Conservation (phyloP, 352 stramenopile genomes). For the Phytophthora podocarpi region DNA sequence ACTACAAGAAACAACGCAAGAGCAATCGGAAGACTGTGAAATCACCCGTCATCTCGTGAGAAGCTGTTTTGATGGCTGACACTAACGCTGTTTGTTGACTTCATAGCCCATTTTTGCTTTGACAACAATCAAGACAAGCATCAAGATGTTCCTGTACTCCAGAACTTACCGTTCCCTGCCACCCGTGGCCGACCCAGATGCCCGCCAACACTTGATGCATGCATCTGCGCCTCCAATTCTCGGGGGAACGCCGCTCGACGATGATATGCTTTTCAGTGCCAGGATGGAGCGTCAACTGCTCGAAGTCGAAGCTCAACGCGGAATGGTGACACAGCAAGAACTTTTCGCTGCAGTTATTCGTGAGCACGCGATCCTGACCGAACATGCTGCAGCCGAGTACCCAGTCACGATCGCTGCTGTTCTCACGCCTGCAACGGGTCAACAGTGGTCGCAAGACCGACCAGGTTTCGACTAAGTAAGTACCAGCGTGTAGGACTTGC, state of each 20-base stretch:
- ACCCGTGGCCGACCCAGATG: slow-evolving; percentile 2
- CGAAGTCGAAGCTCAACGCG: slow-evolving; percentile 11
- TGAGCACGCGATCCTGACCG: slow-evolving; percentile 3
- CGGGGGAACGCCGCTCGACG: slow-evolving; percentile 6
- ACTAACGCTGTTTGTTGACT: too few relatives aligned
- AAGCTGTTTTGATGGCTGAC: background rate
- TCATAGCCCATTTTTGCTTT: background rate
- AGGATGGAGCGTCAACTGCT: slow-evolving; percentile 13
- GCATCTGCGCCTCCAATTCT: slow-evolving; percentile 5
- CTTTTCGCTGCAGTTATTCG: slow-evolving; percentile 9
- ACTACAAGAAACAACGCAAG: slow-evolving; percentile 15
- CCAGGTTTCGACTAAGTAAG: too few relatives aligned
- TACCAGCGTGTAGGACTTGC: too few relatives aligned
- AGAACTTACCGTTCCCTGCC: slow-evolving; percentile 11
- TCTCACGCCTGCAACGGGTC: slow-evolving; percentile 1
- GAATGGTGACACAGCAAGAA: slow-evolving; percentile 5
- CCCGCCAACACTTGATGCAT: slow-evolving; percentile 15
- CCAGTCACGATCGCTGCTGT: slow-evolving; percentile 1
- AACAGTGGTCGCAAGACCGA: too few relatives aligned
- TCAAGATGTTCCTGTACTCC: slow-evolving; percentile 14
- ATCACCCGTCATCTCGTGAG: too few relatives aligned
- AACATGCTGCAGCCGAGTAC: slow-evolving; percentile 11
- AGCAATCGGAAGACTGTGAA: too few relatives aligned
- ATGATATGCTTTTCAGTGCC: slow-evolving; percentile 7
- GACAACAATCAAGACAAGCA: too few relatives aligned